Evolutionary conservation across 73 alveolate genomes (phyloP).

Genomic region (Paramecium sonneborni): DNA sequence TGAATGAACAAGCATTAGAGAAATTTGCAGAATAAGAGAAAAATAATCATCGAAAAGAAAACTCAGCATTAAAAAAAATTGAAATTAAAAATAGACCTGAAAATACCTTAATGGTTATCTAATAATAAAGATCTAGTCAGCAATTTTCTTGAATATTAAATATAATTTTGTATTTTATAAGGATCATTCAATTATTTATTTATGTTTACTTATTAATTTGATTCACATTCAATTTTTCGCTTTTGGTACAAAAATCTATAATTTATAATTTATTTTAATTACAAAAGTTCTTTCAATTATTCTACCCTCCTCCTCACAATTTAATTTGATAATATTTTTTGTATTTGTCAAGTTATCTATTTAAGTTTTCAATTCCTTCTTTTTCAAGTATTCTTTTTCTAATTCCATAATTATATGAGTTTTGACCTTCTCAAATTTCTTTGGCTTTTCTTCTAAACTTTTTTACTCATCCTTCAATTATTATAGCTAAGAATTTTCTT

Average conservation of each 20-base stretch:
- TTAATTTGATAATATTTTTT: background rate
- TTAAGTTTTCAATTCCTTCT: background rate
- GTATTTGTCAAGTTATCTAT: conserved; percentile 1
- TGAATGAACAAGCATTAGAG: background rate
- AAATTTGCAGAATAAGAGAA: background rate
- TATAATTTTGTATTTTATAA: background rate
- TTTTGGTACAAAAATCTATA: conserved; percentile 38
- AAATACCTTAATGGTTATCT: background rate
- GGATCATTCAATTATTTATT: background rate
- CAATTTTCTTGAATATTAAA: background rate
- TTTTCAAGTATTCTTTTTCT: background rate
- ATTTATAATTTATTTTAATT: background rate
- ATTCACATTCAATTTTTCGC: background rate
- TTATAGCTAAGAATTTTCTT: background rate
- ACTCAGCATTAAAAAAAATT: background rate
- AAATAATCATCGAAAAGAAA: background rate
- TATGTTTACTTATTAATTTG: background rate
- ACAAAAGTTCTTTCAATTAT: background rate
- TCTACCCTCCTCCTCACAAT: background rate
- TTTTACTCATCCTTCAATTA: background rate
- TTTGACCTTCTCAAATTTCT: conserved; percentile 13
- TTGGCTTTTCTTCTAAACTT: background rate
- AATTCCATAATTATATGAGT: background rate
- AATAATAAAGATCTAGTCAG: background rate
- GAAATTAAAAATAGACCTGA: background rate